These are phyloP conservation scores for Imleria badia DNA, from an alignment of 768 basidiomycete genomes.

Conservation along the genomic window DNA sequence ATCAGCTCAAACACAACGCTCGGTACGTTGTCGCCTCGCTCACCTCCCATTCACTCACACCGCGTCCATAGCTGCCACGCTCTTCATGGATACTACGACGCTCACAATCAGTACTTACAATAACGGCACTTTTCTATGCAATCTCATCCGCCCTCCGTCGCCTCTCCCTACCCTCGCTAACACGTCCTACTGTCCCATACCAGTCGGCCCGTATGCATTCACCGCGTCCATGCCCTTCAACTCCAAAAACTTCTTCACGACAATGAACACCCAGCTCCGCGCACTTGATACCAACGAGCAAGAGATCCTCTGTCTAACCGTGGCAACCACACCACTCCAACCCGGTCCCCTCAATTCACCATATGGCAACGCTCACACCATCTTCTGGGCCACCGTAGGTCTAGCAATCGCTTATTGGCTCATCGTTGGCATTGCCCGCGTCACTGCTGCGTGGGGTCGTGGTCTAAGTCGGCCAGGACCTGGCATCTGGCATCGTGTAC, in stretches of 20 bases:
- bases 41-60: slow-evolving; percentile 1
- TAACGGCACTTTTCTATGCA: slow-evolving; percentile 75
- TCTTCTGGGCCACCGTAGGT: slow-evolving; percentile 73
- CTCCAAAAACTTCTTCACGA: slow-evolving; percentile 70
- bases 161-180: slow-evolving; percentile 53
- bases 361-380: slow-evolving; percentile 64
- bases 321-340: slow-evolving; percentile 73
- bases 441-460: slow-evolving; percentile 83
- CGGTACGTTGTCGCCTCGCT: slow-evolving; percentile 42
- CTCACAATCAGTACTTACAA: slow-evolving; percentile 74
- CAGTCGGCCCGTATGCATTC: slow-evolving; percentile 78
- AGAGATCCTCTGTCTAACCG: slow-evolving; percentile 80
- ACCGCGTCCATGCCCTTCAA: slow-evolving; percentile 70
- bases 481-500: slow-evolving; percentile 67
- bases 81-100: slow-evolving; percentile 80
- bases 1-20: slow-evolving; percentile 62
- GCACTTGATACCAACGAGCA: slow-evolving; percentile 85
- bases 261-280: slow-evolving; percentile 79
- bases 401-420: slow-evolving; percentile 81
- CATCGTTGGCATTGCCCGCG: slow-evolving; percentile 74
- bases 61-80: slow-evolving; percentile 64
- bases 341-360: slow-evolving; percentile 53
- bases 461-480: slow-evolving; percentile 56
- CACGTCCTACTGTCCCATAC: slow-evolving; percentile 70
- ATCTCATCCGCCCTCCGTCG: slow-evolving; percentile 74